Evolutionary conservation across 2,329 filamentous ascomycete genomes (phyloP), one percentile per base, ranked within the genome.

Genomic region (Phyllosticta citriasiana): DNA sequence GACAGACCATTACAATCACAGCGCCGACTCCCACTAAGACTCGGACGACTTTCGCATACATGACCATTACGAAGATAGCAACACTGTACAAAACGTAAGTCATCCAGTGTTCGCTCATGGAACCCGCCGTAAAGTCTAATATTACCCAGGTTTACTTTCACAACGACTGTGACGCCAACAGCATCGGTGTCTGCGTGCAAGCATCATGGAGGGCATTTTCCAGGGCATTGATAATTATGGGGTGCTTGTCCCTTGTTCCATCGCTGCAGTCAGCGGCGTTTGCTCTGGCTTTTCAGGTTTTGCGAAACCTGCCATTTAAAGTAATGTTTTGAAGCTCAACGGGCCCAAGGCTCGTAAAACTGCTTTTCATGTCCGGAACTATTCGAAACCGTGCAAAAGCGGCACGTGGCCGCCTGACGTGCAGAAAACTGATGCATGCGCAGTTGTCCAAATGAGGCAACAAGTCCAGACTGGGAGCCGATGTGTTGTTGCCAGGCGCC

Each of bases 11-110:
- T 2, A 74, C 70, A 0, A 67, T 70, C 9, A 76, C 74, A 1
- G 67, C 72, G 1, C 72, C 74, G 5, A 72, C 72, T 1, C 68
- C 68, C 0, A 75, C 72, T 0, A 73, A 72, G 62, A 74, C 73
- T 3, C 62, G 61, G 8, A 52, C 65, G 6, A 64, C 66, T 6
- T 56, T 72, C 40, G 64, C 62, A 3, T 69, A 70, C 53, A 69
- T 65, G 8, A 72, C 65, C 22, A 61, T 66, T 7, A 68, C 65
- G 0, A 70, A 67, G 1, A 75, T 72, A 2, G 70, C 67, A 53
- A 71, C 72, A 0, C 66, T 73, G 52, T 67, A 66, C 5, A 68
- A 69, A n/a, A 73, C 71, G 14, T 70, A 67, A 53, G 62, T 61
- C 19, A 12, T 26, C 3, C 8, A 16, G 9, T 19, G 10, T 47